These are phyloP conservation scores for Geotrichum carabidarum DNA, from an alignment of 1,139 yeast species.

Conservation along the genomic window DNA sequence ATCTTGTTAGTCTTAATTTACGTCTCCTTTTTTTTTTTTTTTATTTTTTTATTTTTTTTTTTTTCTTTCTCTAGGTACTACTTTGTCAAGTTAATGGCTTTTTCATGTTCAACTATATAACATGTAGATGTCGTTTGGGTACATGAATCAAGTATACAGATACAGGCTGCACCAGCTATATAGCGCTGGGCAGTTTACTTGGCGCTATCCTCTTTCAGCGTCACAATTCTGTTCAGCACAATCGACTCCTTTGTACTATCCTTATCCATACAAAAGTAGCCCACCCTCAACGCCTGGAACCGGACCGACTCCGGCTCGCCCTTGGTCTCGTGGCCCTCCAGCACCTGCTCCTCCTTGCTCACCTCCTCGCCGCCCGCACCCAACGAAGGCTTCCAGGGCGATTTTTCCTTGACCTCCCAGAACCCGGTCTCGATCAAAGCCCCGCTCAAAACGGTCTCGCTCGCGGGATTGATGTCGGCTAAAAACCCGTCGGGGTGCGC, in stretches of 20 bases:
- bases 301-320: slow-evolving; percentile 77
- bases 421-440: slow-evolving; percentile 81
- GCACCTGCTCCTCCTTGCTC: slow-evolving; percentile 31
- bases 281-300: slow-evolving; percentile 97
- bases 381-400: slow-evolving; percentile 62
- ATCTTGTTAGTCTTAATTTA: too few relatives aligned
- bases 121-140: too few relatives aligned
- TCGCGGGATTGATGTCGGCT: slow-evolving; percentile 72
- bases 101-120: neutral
- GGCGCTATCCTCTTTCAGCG: slow-evolving; percentile 63
- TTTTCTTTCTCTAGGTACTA: neutral
- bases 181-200: slow-evolving; percentile 24
- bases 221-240: slow-evolving; percentile 80
- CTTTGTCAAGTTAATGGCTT: neutral
- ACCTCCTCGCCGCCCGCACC: slow-evolving; percentile 24
- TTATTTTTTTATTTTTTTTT: neutral
- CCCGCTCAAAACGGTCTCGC: slow-evolving; percentile 60
- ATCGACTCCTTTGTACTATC: slow-evolving; percentile 60
- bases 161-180: neutral
- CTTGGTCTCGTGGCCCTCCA: slow-evolving; percentile 52
- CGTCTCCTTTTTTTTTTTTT: neutral
- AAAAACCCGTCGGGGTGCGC: slow-evolving; percentile 84
- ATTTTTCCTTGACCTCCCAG: slow-evolving; percentile 56
- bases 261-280: slow-evolving; percentile 87
- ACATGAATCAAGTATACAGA: neutral